Evolutionary conservation across 495 filamentous ascomycete species (phyloP), one percentile per base, ranked within the genome.

Genomic region (Podospora conica): DNA sequence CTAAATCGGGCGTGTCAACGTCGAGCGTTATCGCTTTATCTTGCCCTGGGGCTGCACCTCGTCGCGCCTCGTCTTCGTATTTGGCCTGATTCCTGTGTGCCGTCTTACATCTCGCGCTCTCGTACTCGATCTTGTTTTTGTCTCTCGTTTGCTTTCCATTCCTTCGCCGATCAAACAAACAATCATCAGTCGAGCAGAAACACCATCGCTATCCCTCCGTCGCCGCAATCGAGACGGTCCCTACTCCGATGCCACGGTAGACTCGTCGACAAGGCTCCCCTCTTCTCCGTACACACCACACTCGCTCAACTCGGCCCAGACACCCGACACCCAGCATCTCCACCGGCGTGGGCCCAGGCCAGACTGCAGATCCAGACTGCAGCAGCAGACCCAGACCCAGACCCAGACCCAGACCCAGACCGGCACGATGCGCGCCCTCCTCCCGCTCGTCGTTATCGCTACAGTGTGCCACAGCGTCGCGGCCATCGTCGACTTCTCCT

Each of bases 401-500:
- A n/a, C n/a, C n/a, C n/a, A n/a, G n/a, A n/a, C n/a, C n/a, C n/a
- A n/a, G n/a, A n/a, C n/a, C n/a, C n/a, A n/a, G 59, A 29, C 40
- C 29, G 40, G 29, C 60, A 68, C 59, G 53, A 76, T 76, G 74
- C 60, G 58, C 59, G 53, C 58, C 53, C 65, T 76, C 7, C 68
- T 76, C 20, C 25, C 77, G 40, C 63, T 69, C 65, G 69, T 82
- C 53, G 40, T 78, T 33, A 63, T 79, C 21, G 70, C 69, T 33
- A 68, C 75, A 7, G 55, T 67, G n/a, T 48, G 67, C 10, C 64
- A 60, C 53, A 69, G 68, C 12, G 70, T 66, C 15, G 61, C 61
- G n/a, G 24, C 71, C 55, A 20, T 70, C 4, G 73, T 76, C 69
- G 74, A 82, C 70, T 83, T 82, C 70, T 69, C 69, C 24, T 66